Conservation (phyloP, 164 flowering plant genomes). For the Vitis vinifera region DNA sequence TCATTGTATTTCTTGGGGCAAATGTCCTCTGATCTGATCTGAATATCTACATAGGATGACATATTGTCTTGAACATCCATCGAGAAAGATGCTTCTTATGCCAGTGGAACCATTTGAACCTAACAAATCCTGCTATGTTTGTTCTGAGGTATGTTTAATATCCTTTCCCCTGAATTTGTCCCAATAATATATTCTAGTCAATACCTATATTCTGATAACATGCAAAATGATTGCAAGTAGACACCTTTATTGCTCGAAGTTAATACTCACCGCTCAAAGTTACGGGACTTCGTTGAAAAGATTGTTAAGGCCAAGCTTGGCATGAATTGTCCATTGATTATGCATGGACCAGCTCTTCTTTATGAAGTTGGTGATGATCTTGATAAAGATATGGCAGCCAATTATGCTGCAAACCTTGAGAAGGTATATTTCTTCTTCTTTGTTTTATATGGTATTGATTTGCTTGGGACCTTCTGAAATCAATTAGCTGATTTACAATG, state of each 20-base stretch:
- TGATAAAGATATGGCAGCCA: conserved; percentile 70
- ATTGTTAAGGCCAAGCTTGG: conserved; percentile 91
- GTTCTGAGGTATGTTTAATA: conserved; percentile 68
- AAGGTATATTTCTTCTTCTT: conserved; percentile 46
- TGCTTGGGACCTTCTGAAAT: neutral
- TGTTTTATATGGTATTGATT: neutral
- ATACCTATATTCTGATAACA: conserved; percentile 11
- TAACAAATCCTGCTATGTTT: conserved; percentile 86
- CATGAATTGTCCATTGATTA: conserved; percentile 78
- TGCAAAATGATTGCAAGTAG: conserved; percentile 41
- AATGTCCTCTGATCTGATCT: conserved; percentile 2
- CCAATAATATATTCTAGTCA: neutral
- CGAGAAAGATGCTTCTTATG: conserved; percentile 85
- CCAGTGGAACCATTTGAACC: conserved; percentile 97
- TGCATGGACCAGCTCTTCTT: conserved; percentile 81
- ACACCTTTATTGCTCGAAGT: conserved; percentile 81
- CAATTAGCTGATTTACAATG: neutral
- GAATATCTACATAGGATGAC: conserved; percentile 62
- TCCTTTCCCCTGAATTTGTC: conserved; percentile 2
- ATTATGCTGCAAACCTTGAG: conserved; percentile 78
- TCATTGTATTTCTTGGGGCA: too few species aligned
- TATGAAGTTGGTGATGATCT: conserved; percentile 98
- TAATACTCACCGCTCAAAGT: conserved; percentile 66
- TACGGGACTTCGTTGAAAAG: conserved; percentile 86
- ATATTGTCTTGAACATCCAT: conserved; percentile 78